A percentile compares a stretch with the other conserved stretches of the same genome.
phyloP scores from a whole-genome alignment of 345 rosid genomes.

The Kandelia obovata region DNA sequence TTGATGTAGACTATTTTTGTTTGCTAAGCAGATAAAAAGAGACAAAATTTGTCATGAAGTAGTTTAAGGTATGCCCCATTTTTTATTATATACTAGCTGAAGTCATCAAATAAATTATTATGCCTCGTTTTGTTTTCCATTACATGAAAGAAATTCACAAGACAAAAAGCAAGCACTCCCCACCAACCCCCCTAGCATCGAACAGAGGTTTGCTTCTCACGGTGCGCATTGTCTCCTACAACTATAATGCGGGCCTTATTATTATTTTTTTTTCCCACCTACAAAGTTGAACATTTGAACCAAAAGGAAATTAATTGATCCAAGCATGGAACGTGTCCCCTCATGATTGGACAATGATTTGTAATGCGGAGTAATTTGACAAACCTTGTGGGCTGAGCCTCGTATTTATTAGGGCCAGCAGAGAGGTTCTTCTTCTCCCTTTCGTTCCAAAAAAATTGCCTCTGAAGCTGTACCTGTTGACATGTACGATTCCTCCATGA shows the following conservation, averaged over 20 bases:
- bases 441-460: not conserved
- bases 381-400: not conserved
- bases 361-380: not conserved
- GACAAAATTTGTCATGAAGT: constrained; percentile 12
- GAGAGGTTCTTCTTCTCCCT: not conserved
- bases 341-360: constrained; percentile 15
- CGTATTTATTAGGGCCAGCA: not conserved
- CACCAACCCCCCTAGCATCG: constrained; percentile 11
- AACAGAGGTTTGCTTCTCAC: constrained; percentile 21
- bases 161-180: constrained; percentile 4
- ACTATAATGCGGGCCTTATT: too few relatives aligned
- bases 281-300: too few relatives aligned
- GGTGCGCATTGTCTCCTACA: too few relatives aligned
- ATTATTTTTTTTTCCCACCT: too few relatives aligned
- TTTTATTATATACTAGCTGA: constrained; percentile 16
- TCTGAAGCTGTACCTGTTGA: constrained; percentile 5
- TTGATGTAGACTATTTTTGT: not conserved
- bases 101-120: constrained; percentile 14
- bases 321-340: too few relatives aligned
- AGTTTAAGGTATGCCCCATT: constrained; percentile 26
- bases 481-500: not conserved
- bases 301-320: too few relatives aligned
- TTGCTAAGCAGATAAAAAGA: constrained; percentile 10
- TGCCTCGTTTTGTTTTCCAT: constrained; percentile 18
- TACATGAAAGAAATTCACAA: constrained; percentile 16